Base-by-base conservation (phyloP, 768 basidiomycete genomes). In the Boletus bicolor region DNA sequence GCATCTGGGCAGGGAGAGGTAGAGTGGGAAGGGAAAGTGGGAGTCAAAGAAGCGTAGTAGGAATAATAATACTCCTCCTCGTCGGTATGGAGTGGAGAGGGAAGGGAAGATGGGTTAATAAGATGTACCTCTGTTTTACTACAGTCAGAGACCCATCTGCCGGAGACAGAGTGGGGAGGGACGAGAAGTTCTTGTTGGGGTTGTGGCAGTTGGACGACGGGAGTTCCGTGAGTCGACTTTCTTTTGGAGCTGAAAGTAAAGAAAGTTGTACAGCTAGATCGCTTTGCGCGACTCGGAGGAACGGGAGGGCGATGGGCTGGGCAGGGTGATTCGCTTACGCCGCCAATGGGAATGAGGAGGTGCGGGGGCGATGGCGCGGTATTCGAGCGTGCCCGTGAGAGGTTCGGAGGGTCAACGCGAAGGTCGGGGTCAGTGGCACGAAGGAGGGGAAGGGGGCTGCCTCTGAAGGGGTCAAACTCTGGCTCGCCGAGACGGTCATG, bases 241-340 rank as follows among this genome's bases (percentile, higher is more conserved):
- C 64, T 49, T 36, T 63, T 61, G 12, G 66, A 64, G 24, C 70
- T 67, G 39, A 71, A 71, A 0, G 71, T 60, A 28, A 71, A 71
- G 49, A 71, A 70, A 39, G 55, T 58, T 8, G 65, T 53, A 4
- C 63, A 57, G 62, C 84, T 85, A n/a, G 73, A 70, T 8, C 84
- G 76, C 64, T 76, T 78, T 49, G 54, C 56, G n/a, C 65, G 61
- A 12, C 44, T 19, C 39, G 64, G 57, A 30, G 63, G 41, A 1
- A 19, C 49, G 43, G 57, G 30, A 4, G 66, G 58, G 2, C 69
- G 73, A 7, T 58, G 65, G 35, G 59, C 0, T 15, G 65, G 67
- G 32, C 58, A 70, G 5, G 89, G 89, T 0, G 85, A 81, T 57
- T 86, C 84, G 30, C 87, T 87, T 21, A 90, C 79, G 26, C 84